Percentiles rank a stretch among this genome's conserved stretches.
Conservation (phyloP, 2,329 filamentous ascomycete species). For the Penicillium sp. region DNA sequence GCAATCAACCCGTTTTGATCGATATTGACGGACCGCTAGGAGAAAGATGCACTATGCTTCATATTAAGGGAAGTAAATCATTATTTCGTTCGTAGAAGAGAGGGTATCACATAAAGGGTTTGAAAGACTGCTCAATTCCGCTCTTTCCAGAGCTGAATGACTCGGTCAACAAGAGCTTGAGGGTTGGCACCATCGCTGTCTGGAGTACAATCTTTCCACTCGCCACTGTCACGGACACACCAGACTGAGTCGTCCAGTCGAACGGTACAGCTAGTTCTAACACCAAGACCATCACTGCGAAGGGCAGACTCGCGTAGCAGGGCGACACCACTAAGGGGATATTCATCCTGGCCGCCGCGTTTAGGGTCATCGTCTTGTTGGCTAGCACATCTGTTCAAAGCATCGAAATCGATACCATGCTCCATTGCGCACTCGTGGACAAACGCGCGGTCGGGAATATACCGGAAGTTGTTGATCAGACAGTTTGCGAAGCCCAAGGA, state of each 20-base stretch:
- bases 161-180: conserved; percentile 70
- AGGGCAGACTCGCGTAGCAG: conserved; percentile 50
- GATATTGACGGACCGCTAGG: background rate
- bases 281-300: conserved; percentile 61
- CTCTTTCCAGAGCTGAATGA: conserved; percentile 67
- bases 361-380: conserved; percentile 71
- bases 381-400: conserved; percentile 79
- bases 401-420: conserved; percentile 80
- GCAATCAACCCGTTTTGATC: background rate
- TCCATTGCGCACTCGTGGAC: conserved; percentile 87
- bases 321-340: conserved; percentile 55
- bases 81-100: background rate
- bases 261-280: conserved; percentile 75
- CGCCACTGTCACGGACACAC: conserved; percentile 77
- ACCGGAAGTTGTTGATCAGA: conserved; percentile 70
- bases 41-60: background rate
- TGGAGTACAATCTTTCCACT: conserved; percentile 79
- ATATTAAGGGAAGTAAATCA: background rate
- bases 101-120: conserved; percentile 10
- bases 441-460: conserved; percentile 77
- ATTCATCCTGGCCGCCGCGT: conserved; percentile 59
- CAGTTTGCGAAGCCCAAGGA: conserved; percentile 95
- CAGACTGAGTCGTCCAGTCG: conserved; percentile 76
- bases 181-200: conserved; percentile 55
- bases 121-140: conserved; percentile 18